Evolutionary conservation across 2,329 filamentous ascomycete species (phyloP), one percentile per base, ranked within the genome.

Genomic region (Fusarium sp.): DNA sequence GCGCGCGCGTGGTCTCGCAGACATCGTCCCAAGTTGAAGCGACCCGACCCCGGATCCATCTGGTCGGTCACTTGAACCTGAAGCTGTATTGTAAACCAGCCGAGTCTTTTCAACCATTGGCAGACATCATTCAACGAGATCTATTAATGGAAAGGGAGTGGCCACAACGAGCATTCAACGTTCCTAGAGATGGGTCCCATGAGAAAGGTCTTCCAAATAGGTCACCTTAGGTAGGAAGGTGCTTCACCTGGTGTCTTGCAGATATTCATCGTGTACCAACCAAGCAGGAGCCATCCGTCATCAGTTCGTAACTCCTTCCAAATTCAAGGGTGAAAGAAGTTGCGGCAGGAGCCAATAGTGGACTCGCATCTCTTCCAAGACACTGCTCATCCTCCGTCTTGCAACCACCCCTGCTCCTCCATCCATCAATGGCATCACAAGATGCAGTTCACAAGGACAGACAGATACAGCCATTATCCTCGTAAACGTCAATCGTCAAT

Each of bases 1-100:
- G 71, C 63, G 67, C 67, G 67, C 56, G 71, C 71, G 57, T 74
- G 63, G 70, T 65, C 40, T 61, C 66, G 58, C 58, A 73, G 47
- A 29, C 16, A 50, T 22, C 7, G 57, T 29, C n/a, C 11, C 27
- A 40, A 52, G 36, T 25, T 54, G 47, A 47, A 61, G 47, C 54
- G 62, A 38, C 25, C 52, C 29, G 10, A 18, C 42, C 33, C 20
- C 42, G 22, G 20, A 45, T 45, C 40, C 31, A 22, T 31, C 40
- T 42, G 36, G 36, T 52, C 18, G 52, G 42, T 57, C 61, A 69
- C 63, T 64, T 36, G 33, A 29, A 10, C 20, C 59, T n/a, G 22
- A 56, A 50, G 35, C 33, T 63, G 64, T 45, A 52, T 69, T 33
- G 52, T 22, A 72, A 74, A 45, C 57, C 18, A 27, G 47, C 20